These are phyloP conservation scores for Pochonia chlamydosporia DNA, from an alignment of 2,329 filamentous ascomycete genomes.

Conservation along the genomic window DNA sequence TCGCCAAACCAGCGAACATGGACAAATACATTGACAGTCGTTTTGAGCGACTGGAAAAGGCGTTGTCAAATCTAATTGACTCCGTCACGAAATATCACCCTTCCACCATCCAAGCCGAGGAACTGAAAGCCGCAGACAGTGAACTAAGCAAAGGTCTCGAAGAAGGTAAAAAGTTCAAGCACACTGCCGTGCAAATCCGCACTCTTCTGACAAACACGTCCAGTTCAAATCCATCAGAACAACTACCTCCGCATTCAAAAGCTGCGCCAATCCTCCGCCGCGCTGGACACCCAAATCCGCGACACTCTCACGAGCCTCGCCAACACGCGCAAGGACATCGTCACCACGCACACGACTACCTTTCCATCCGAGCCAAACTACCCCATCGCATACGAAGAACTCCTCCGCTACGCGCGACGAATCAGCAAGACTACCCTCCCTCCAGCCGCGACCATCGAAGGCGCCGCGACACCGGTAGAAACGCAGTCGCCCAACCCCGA, in stretches of 20 bases:
- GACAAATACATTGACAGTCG: conserved; percentile 55
- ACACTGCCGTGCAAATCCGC: neutral
- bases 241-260: conserved; percentile 64
- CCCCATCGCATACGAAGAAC: conserved; percentile 62
- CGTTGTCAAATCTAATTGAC: conserved; percentile 65
- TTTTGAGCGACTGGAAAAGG: conserved; percentile 62
- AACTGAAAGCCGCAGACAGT: conserved; percentile 65
- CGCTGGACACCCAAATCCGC: conserved; percentile 67
- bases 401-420: conserved; percentile 70
- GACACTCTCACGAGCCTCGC: conserved; percentile 65
- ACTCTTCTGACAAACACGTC: neutral
- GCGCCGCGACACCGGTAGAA: conserved; percentile 23
- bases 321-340: conserved; percentile 66
- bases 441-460: conserved; percentile 46
- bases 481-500: conserved; percentile 23
- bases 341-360: conserved; percentile 53
- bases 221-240: conserved; percentile 68
- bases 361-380: conserved; percentile 46
- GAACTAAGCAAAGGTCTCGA: conserved; percentile 61
- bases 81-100: conserved; percentile 81
- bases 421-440: conserved; percentile 78
- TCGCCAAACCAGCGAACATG: conserved; percentile 47
- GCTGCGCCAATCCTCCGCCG: conserved; percentile 59
- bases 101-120: conserved; percentile 58
- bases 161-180: conserved; percentile 42